Conservation (phyloP, 768 basidiomycete species). For the Neoboletus magnificus region DNA sequence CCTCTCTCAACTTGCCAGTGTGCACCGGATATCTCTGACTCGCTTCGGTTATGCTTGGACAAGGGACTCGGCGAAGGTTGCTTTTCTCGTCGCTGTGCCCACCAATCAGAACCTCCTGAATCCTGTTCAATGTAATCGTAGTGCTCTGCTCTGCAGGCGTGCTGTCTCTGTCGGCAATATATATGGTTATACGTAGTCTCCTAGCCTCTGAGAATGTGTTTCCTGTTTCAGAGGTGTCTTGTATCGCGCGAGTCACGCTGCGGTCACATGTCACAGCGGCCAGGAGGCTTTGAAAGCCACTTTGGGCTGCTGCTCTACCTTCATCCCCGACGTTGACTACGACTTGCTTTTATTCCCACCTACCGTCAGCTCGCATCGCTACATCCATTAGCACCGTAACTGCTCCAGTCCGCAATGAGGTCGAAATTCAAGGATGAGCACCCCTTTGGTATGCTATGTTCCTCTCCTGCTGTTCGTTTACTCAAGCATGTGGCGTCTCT, state of each 20-base stretch:
- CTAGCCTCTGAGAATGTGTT: background rate
- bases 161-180: background rate
- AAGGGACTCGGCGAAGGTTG: background rate
- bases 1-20: background rate
- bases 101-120: background rate
- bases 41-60: background rate
- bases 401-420: constrained; percentile 52
- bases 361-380: constrained; percentile 1
- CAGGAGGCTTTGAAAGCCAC: constrained; percentile 32
- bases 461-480: constrained; percentile 33
- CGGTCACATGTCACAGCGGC: constrained; percentile 32
- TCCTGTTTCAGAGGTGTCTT: constrained; percentile 18
- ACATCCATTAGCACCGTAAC: constrained; percentile 4
- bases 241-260: constrained; percentile 23
- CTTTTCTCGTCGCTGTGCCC: background rate
- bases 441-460: constrained; percentile 72
- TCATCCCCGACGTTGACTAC: constrained; percentile 27
- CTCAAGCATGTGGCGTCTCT: constrained; percentile 15
- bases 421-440: constrained; percentile 99
- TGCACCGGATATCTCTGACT: background rate
- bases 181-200: background rate
- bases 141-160: constrained; percentile 3
- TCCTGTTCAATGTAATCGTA: background rate
- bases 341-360: constrained; percentile 12
- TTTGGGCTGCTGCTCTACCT: constrained; percentile 21